Evolutionary conservation across 2,329 filamentous ascomycete species (phyloP).

Genomic region (Colletotrichum chlorophyti): DNA sequence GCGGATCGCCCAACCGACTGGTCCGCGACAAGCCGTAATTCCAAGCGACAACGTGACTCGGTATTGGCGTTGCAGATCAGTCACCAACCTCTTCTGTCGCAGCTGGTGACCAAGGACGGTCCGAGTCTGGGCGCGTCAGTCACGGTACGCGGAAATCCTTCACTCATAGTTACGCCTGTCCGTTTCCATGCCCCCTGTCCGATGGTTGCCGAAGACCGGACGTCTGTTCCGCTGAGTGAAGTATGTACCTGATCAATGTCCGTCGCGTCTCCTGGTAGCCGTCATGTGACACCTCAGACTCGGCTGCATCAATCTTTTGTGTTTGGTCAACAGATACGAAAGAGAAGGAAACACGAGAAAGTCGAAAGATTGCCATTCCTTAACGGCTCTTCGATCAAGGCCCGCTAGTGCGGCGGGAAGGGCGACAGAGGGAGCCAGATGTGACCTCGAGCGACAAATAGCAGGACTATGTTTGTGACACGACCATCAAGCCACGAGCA

Average conservation of each 20-base stretch:
- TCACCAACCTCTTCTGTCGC: constrained; percentile 9
- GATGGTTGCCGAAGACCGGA: not conserved
- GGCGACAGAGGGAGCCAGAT: constrained; percentile 4
- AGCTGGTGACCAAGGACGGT: not conserved
- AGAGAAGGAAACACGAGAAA: not conserved
- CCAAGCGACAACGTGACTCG: constrained; percentile 13
- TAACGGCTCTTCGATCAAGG: constrained; percentile 12
- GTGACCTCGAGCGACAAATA: not conserved
- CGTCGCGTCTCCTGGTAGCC: not conserved
- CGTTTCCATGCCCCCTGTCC: no score
- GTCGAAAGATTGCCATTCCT: constrained; percentile 6
- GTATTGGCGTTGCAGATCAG: constrained; percentile 24
- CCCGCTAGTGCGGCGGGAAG: constrained; percentile 6
- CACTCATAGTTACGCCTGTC: no score
- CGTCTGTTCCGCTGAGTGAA: not conserved
- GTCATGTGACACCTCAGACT: not conserved
- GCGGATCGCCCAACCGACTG: constrained; percentile 11
- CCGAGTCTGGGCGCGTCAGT: no score
- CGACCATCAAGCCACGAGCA: constrained; percentile 10
- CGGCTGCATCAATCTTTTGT: not conserved
- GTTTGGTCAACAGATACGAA: no score
- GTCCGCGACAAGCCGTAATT: constrained; percentile 18
- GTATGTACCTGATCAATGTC: not conserved
- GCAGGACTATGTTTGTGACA: constrained; percentile 5
- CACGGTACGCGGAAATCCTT: no score